Evolutionary conservation across 345 rosid species (phyloP), one percentile per base, ranked within the genome.

Genomic region (Rhizophora mangle): DNA sequence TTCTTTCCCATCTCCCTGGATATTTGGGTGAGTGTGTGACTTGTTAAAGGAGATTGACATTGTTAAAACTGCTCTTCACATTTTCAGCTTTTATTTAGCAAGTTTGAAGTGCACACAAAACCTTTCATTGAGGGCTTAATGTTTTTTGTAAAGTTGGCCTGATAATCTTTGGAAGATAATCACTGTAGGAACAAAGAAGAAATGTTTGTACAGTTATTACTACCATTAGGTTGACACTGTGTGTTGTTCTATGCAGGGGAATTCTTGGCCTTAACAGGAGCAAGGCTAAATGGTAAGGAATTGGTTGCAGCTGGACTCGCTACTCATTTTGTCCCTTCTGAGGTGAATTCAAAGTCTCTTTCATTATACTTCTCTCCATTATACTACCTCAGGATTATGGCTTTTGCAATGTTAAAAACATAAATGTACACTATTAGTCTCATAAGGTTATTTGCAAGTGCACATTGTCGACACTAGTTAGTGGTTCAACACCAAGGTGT

Each of bases 271-370:
- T 81, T 94, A 74, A 88, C 98, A 4, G 97, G 98, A 1, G 89
- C 93, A 21, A 88, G 95, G 78, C 81, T 94, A 72, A 88, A 76
- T 51, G 93, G 97, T 30, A 89, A 85, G 82, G 98, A 94, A 73
- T 76, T 94, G 79, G 88, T 91, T 52, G 84, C 80, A 26, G 75
- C 81, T 81, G 92, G 95, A 65, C 75, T 94, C 65, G 98, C 95
- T 30, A 88, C 98, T 22, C 97, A 94, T 79, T 94, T 89, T 80
- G 96, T 94, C 63, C 93, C 91, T 63, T 84, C 91, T 53, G 83
- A 74, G 86, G 98, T 91, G 53, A 78, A 85, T 72, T 64, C 58
- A 26, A 71, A 37, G 65, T 30, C 20, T 21, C 39, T 64, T 51
- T 51, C 2, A 69, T 52, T 59, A 27, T 22, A 24, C n/a, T 62